These are phyloP conservation scores for Nitzschia palea DNA, from an alignment of 108 stramenopile genomes.

Conservation along the genomic window DNA sequence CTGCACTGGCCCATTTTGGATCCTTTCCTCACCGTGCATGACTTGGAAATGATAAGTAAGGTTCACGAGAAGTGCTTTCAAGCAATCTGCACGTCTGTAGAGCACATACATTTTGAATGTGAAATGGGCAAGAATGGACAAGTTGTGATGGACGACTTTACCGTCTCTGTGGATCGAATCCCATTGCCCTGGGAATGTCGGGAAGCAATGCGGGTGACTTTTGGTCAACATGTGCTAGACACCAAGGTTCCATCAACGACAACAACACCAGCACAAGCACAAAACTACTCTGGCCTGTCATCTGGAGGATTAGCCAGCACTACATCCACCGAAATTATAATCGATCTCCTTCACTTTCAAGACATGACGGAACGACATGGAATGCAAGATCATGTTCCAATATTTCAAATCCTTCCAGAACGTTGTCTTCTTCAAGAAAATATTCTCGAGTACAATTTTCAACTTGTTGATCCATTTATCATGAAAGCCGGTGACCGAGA, in stretches of 20 bases:
- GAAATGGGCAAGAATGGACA: neutral
- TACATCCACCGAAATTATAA: too few species aligned
- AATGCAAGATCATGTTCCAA: neutral
- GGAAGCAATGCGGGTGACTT: neutral
- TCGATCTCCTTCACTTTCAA: neutral
- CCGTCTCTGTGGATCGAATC: neutral
- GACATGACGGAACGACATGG: neutral
- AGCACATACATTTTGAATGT: neutral
- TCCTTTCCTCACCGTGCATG: neutral
- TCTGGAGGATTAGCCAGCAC: too few species aligned
- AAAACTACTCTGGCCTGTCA: too few species aligned
- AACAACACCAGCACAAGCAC: neutral
- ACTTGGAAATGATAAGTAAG: neutral
- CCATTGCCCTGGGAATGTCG: neutral
- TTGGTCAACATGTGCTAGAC: neutral
- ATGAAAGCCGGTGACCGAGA: neutral
- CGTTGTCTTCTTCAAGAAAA: neutral
- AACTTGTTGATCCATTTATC: too few species aligned
- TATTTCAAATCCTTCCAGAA: neutral
- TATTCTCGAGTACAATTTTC: neutral
- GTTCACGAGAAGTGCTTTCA: neutral
- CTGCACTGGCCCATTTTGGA: conserved; percentile 1
- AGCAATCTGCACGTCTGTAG: neutral
- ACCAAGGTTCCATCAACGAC: neutral
- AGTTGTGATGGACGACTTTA: neutral